Evolutionary conservation across 2,329 filamentous ascomycete species (phyloP), one percentile per base, ranked within the genome.

Genomic region (Cladosporium sp.): DNA sequence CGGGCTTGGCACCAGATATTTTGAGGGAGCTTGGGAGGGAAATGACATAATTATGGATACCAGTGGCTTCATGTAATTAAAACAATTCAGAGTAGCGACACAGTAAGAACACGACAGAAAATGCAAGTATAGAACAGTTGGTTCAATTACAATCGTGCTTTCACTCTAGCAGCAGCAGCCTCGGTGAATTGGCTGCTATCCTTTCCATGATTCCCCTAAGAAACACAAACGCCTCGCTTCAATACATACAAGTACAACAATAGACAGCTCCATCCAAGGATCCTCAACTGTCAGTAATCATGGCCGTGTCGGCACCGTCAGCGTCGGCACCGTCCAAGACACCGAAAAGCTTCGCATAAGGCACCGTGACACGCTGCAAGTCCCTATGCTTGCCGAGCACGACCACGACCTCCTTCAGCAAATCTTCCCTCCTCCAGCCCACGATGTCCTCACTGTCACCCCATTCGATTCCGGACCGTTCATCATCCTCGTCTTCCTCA

Each of bases 371-470:
- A 20, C 93, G 81, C 69, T 99, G 93, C 24, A 99, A 76, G 65
- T 97, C 95, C 51, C 93, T 85, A 70, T 93, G 92, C 83, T 97
- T 97, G 93, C 93, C 93, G 38, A 99, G 79, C 67, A 96, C 90
- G 71, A 96, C 78, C 50, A 99, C 86, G 20, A 96, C 90, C 52
- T 91, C 91, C 73, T 88, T 95, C 53, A 99, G 71, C 54, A 99
- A 73, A 57, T 95, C 89, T 65, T 85, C 86, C 54, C 89, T 81
- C 64, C 92, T 84, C 92, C 91, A 97, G 20, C 93, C 93, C 64
- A 92, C 95, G 27, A 99, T 77, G 50, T 84, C 80, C 2, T 87
- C 86, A 2, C 81, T 82, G 43, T 77, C 77, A 58, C 82, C 80
- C 61, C 64, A 67, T 79, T 80, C 86, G 83, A 89, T 13, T 80